Evolutionary conservation across 352 stramenopile species (phyloP).

Genomic region (Pythium chondricola): DNA sequence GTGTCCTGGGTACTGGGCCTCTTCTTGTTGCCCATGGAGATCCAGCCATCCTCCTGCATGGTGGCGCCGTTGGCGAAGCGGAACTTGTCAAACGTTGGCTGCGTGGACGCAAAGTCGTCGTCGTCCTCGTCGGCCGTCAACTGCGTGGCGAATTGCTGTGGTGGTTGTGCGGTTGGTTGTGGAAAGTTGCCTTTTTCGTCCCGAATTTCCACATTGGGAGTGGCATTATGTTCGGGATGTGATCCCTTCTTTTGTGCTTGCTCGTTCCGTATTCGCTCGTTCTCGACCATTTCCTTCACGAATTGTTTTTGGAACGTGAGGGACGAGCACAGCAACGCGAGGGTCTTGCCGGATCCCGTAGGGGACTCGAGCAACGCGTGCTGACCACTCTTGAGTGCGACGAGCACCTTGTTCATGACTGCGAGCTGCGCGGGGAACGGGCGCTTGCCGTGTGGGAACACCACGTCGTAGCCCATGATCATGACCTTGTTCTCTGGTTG

Average conservation of each 20-base stretch:
- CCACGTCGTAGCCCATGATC: slow-evolving; percentile 84
- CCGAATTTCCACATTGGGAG: background rate
- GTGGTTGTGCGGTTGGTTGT: no score
- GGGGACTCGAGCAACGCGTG: slow-evolving; percentile 83
- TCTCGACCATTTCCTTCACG: slow-evolving; percentile 29
- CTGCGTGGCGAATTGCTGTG: background rate
- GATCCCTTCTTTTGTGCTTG: background rate
- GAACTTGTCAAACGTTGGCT: slow-evolving; percentile 38
- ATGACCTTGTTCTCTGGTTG: slow-evolving; percentile 28
- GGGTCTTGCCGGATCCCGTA: slow-evolving; percentile 79
- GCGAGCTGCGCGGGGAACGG: slow-evolving; percentile 82
- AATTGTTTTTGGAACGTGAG: slow-evolving; percentile 74
- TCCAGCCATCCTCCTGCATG: slow-evolving; percentile 25
- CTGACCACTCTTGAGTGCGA: slow-evolving; percentile 70
- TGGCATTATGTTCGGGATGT: slow-evolving; percentile 1
- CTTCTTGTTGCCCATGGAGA: slow-evolving; percentile 45
- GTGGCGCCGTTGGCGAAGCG: slow-evolving; percentile 18
- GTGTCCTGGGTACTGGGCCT: background rate
- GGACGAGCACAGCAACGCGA: slow-evolving; percentile 77
- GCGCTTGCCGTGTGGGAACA: slow-evolving; percentile 70
- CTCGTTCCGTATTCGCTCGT: slow-evolving; percentile 18
- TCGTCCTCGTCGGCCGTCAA: slow-evolving; percentile 14
- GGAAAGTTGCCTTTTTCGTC: no score
- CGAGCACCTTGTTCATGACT: slow-evolving; percentile 84
- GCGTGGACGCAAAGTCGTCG: slow-evolving; percentile 35